Evolutionary conservation across 352 stramenopile species (phyloP).

Genomic region (Albugo candida): DNA sequence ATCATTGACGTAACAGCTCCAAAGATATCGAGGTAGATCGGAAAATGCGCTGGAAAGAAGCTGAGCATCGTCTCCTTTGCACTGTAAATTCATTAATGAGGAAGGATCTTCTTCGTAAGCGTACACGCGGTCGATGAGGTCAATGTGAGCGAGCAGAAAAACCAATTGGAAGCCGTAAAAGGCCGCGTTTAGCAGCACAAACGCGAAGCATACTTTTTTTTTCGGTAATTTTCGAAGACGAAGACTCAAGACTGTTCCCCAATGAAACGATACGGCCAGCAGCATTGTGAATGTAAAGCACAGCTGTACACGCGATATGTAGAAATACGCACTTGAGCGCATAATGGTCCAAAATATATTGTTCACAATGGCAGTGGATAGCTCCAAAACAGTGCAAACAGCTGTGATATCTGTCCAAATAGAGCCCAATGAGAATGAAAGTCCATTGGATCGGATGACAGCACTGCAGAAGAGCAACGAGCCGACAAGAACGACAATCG

Average conservation of each 20-base stretch:
- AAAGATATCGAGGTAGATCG: slow-evolving; percentile 71
- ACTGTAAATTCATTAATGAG: slow-evolving; percentile 63
- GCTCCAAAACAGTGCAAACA: slow-evolving; percentile 57
- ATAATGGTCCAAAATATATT: slow-evolving; percentile 66
- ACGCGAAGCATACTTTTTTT: slow-evolving; percentile 35
- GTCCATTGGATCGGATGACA: slow-evolving; percentile 62
- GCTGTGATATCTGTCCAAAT: slow-evolving; percentile 77
- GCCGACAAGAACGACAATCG: slow-evolving; percentile 65
- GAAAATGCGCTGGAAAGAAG: slow-evolving; percentile 54
- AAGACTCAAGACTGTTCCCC: slow-evolving; percentile 64
- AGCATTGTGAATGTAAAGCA: slow-evolving; percentile 83
- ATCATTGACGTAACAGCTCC: slow-evolving; percentile 53
- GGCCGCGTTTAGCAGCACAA: slow-evolving; percentile 42
- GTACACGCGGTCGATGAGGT: slow-evolving; percentile 58
- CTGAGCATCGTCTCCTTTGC: slow-evolving; percentile 12
- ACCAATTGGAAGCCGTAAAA: slow-evolving; percentile 68
- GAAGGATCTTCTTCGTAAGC: slow-evolving; percentile 35
- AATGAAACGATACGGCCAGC: slow-evolving; percentile 73
- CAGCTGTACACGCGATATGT: slow-evolving; percentile 52
- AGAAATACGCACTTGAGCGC: slow-evolving; percentile 56
- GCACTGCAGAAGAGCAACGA: slow-evolving; percentile 65
- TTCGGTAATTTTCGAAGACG: slow-evolving; percentile 58
- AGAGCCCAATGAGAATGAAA: slow-evolving; percentile 64
- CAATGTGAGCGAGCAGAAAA: slow-evolving; percentile 44
- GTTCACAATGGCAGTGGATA: slow-evolving; percentile 60